A percentile compares a stretch with the other conserved stretches of the same genome.
phyloP scores from a whole-genome alignment of 1,139 yeast genomes.

The Pneumocystis oryctolagi region DNA sequence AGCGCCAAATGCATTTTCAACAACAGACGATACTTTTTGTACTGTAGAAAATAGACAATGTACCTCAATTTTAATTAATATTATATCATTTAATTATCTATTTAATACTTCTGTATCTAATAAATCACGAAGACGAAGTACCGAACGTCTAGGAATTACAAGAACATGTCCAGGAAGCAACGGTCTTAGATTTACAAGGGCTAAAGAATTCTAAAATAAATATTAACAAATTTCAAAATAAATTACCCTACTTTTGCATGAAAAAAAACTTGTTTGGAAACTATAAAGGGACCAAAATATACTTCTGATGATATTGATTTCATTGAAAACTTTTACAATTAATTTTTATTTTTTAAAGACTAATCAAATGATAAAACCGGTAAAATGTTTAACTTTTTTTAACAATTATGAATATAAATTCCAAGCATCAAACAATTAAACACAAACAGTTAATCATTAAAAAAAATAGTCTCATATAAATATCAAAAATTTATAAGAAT shows the following conservation, averaged over 20 bases:
- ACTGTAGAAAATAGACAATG: slow-evolving; percentile 42
- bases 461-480: too few species aligned
- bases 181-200: slow-evolving; percentile 76
- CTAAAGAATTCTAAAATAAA: slow-evolving; percentile 35
- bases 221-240: slow-evolving; percentile 5
- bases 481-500: too few species aligned
- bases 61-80: slow-evolving; percentile 2
- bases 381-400: too few species aligned
- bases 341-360: neutral
- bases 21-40: slow-evolving; percentile 52
- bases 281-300: neutral
- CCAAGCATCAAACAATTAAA: too few species aligned
- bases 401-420: too few species aligned
- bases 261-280: neutral
- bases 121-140: slow-evolving; percentile 49
- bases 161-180: slow-evolving; percentile 77
- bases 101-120: slow-evolving; percentile 51
- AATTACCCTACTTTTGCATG: neutral
- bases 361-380: neutral
- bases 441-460: too few species aligned
- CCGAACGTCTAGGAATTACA: slow-evolving; percentile 63
- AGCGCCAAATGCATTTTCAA: slow-evolving; percentile 49
- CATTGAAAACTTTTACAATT: neutral
- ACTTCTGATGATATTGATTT: neutral
- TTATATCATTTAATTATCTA: slow-evolving; percentile 32